Base-by-base conservation (phyloP, 2,329 filamentous ascomycete species). In the Fusarium sp. region DNA sequence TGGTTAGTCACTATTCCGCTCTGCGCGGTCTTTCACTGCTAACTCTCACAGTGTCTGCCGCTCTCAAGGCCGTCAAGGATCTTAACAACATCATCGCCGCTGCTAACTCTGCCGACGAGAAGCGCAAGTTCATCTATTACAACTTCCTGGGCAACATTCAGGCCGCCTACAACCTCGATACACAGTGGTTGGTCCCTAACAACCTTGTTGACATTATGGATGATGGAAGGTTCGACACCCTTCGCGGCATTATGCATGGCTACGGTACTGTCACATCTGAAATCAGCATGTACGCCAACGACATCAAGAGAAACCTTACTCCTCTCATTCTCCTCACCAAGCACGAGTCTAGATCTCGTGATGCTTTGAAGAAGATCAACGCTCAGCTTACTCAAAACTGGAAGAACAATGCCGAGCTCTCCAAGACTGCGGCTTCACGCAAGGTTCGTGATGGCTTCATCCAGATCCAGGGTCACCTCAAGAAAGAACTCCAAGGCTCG, bases 391-490 rank as follows among this genome's bases (percentile, higher is more conserved):
- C 58, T n/a, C 61, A 57, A 2, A 63, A 73, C 42, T 75, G 65
- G 65, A 75, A 73, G 24, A 73, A 59, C 10, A 64, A 70, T 18
- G 61, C 74, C 9, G 72, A 74, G 17, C 56, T 74, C 17, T 63
- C 64, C 17, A 69, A 69, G n/a, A 74, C 64, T 7, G 30, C 56
- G 3, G 48, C 61, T 1, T 53, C 58, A 10, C 72, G 69, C 12
- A 73, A 73, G 10, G 65, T 73, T 13, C 70, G 70, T 11, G 70
- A 70, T 36, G 69, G 70, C 4, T 73, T 73, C 35, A 30, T 66
- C 24, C 47, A 70, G 41, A 62, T 61, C 14, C 70, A 73, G 39
- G 14, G 44, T 4, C 41, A 51, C 5, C 45, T 73, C 9, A 70
- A 66, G 38, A 54, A 47, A 12, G 65, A 60, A 22, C 54, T 73